Evolutionary conservation across 164 flowering plant genomes (phyloP), one percentile per base, ranked within the genome.

Genomic region (Chimonanthus salicifolius): DNA sequence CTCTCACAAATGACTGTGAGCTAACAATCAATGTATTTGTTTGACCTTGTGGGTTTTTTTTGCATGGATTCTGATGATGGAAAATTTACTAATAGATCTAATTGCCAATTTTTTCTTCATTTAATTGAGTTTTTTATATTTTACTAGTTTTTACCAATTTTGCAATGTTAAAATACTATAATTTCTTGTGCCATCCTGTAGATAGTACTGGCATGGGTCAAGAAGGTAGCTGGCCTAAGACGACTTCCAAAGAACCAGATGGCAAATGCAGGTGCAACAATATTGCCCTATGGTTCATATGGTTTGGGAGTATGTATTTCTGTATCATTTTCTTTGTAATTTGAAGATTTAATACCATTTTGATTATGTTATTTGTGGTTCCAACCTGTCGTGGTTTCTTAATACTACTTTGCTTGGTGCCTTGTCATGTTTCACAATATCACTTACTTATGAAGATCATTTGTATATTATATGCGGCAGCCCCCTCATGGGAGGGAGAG

Each of bases 201-300:
- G 90, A 83, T 88, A 58, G 82, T 86, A 20, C 45, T 79, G 71
- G 62, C 68, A 46, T 88, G 92, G 92, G 76, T 81, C 21, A 80
- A 80, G 80, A 83, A 70, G 74, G 88, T 88, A 78, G 90, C 92
- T 44, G 83, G 85, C 84, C 85, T 82, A 65, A 82, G 84, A 50
- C 74, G 70, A 21, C 78, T 87, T 64, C 79, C 89, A n/a, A 81
- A 64, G 69, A 62, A 71, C 44, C 75, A 78, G 47, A 77, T 86
- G 60, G 58, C 71, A 48, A 74, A 74, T 60, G 72, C 85, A 46
- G 73, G 77, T 73, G 87, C 88, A 2, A 79, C 89, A 47, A 74
- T 88, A 65, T 73, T 88, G 67, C 78, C 88, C 6, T 88, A 82
- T 82, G 92, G 92, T 58, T 87, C 92, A n/a, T 88, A 84, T 78